These are phyloP conservation scores for Sporisorium reilianum DNA, from an alignment of 1,284 basidiomycete genomes.

Conservation along the genomic window DNA sequence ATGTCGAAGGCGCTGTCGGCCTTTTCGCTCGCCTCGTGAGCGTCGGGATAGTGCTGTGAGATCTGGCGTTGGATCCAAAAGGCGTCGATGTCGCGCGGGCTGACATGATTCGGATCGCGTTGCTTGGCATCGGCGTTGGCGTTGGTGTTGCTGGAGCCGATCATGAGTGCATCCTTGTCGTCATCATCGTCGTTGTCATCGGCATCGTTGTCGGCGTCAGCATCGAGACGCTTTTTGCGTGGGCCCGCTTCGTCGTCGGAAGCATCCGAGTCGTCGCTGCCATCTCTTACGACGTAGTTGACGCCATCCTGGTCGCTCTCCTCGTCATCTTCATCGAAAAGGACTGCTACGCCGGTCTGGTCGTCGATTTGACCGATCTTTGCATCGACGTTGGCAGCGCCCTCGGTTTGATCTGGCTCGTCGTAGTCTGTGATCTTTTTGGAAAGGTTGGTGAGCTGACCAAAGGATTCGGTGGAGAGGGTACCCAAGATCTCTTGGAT, in stretches of 20 bases:
- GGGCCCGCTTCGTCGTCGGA: slow-evolving; percentile 74
- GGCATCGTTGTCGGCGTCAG: slow-evolving; percentile 70
- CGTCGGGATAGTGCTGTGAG: slow-evolving; percentile 89
- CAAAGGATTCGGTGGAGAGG: slow-evolving; percentile 82
- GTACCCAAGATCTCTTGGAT: slow-evolving; percentile 83
- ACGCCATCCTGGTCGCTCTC: slow-evolving; percentile 91
- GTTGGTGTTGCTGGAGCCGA: slow-evolving; percentile 39
- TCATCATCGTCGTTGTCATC: slow-evolving; percentile 80
- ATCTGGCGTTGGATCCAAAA: slow-evolving; percentile 99
- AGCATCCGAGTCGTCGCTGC: slow-evolving; percentile 78
- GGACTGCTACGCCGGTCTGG: slow-evolving; percentile 70
- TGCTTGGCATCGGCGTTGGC: slow-evolving; percentile 70
- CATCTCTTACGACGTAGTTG: slow-evolving; percentile 78
- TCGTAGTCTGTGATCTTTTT: slow-evolving; percentile 98
- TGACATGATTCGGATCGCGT: slow-evolving; percentile 73
- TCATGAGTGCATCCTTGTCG: slow-evolving; percentile 74
- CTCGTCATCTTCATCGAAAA: slow-evolving; percentile 71
- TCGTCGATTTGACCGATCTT: slow-evolving; percentile 84
- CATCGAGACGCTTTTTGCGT: slow-evolving; percentile 72
- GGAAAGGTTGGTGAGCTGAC: slow-evolving; percentile 84
- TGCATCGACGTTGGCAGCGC: slow-evolving; percentile 75
- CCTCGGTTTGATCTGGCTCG: slow-evolving; percentile 73
- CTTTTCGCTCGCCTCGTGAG: slow-evolving; percentile 92
- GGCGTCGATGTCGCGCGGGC: slow-evolving; percentile 91
- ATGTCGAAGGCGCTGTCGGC: slow-evolving; percentile 86